Evolutionary conservation across 2,329 filamentous ascomycete species (phyloP).

Genomic region (Samsoniella hepiali): DNA sequence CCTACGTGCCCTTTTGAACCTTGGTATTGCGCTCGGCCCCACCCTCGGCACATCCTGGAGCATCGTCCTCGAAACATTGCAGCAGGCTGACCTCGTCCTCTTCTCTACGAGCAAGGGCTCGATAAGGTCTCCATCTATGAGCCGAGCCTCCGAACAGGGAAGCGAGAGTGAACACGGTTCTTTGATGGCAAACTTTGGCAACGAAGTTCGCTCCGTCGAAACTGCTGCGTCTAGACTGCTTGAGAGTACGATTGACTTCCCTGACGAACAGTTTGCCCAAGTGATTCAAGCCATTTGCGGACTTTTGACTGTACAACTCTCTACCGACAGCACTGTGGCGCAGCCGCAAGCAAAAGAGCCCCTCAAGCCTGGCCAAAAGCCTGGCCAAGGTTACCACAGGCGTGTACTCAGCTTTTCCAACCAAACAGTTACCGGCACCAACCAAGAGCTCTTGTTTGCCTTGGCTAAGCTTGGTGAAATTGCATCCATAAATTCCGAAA

Average conservation of each 20-base stretch:
- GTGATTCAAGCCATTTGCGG: conserved; percentile 73
- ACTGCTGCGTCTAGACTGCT: conserved; percentile 81
- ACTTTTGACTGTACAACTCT: conserved; percentile 52
- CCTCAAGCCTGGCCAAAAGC: conserved; percentile 22
- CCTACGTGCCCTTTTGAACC: conserved; percentile 83
- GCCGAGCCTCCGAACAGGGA: conserved; percentile 44
- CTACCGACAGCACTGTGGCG: conserved; percentile 22
- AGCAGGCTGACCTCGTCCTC: conserved; percentile 87
- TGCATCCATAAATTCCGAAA: conserved; percentile 69
- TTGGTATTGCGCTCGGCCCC: conserved; percentile 90
- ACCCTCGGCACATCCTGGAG: conserved; percentile 82
- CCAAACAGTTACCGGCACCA: conserved; percentile 45
- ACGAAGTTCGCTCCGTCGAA: conserved; percentile 85
- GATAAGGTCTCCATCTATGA: conserved; percentile 48
- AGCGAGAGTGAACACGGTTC: conserved; percentile 49
- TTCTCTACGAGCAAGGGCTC: conserved; percentile 58
- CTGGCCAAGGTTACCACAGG: conserved; percentile 38
- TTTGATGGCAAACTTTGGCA: conserved; percentile 64
- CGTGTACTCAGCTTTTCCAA: conserved; percentile 48
- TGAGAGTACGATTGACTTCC: conserved; percentile 89
- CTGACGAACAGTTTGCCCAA: conserved; percentile 74
- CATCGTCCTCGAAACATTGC: conserved; percentile 86
- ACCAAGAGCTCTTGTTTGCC: conserved; percentile 64
- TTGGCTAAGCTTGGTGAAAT: conserved; percentile 72
- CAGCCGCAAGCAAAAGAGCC: conserved; percentile 7